Conservation (phyloP, 179 eudicot genomes). For the Beta corolliflora region DNA sequence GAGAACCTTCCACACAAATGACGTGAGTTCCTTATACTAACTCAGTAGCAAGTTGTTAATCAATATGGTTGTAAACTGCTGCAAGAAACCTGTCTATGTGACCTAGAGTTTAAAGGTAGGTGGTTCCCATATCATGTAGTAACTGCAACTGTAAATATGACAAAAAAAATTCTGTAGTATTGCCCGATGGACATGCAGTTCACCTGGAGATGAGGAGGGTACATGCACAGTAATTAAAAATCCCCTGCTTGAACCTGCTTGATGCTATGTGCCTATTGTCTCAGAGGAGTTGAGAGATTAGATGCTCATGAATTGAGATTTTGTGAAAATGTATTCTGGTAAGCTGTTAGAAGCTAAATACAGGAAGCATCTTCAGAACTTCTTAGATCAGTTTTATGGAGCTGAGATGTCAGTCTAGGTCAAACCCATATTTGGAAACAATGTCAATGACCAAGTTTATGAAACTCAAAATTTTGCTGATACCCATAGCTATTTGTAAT, state of each 20-base stretch:
- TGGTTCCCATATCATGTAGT: neutral
- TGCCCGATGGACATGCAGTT: neutral
- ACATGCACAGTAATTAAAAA: neutral
- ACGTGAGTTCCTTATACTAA: constrained; percentile 58
- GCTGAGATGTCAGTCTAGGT: too few relatives aligned
- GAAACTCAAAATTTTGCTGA: too few relatives aligned
- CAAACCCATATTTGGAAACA: neutral
- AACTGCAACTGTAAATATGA: neutral
- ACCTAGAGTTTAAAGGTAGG: neutral
- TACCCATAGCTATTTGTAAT: too few relatives aligned
- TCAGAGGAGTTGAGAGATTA: too few relatives aligned
- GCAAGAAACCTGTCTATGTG: neutral
- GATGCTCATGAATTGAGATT: too few relatives aligned
- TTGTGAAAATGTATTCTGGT: too few relatives aligned
- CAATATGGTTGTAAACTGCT: neutral
- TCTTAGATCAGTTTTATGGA: neutral
- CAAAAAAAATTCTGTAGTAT: neutral
- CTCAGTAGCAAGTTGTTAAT: neutral
- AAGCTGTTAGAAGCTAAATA: too few relatives aligned
- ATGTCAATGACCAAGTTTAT: too few relatives aligned
- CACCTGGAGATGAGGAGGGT: neutral
- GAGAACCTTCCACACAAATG: constrained; percentile 99
- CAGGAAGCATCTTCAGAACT: neutral
- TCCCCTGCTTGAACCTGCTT: neutral
- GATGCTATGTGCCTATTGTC: neutral